phyloP scores from a whole-genome alignment of 129 eudicot genomes.

The Escallonia herrerae region DNA sequence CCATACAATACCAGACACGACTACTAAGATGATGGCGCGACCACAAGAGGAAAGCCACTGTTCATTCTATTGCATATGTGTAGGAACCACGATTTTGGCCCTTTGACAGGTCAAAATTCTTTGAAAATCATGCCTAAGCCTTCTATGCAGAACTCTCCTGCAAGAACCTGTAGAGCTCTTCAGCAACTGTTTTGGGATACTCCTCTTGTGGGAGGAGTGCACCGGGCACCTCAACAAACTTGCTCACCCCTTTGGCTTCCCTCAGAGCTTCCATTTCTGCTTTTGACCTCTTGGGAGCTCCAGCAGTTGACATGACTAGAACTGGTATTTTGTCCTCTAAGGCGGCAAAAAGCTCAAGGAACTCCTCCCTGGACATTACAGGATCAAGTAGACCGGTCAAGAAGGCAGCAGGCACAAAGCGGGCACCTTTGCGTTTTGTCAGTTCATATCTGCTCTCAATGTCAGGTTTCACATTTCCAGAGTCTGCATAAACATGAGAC shows the following conservation, averaged over 20 bases:
- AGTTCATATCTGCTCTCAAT: constrained; percentile 75
- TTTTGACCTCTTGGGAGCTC: constrained; percentile 91
- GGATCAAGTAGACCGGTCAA: constrained; percentile 92
- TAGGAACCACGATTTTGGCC: not conserved
- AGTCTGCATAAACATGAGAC: constrained; percentile 81
- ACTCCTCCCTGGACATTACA: constrained; percentile 75
- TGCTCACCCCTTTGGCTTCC: constrained; percentile 83
- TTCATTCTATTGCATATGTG: no score
- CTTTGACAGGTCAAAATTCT: constrained; percentile 1
- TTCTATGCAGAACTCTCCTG: constrained; percentile 30
- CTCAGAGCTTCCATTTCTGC: constrained; percentile 93
- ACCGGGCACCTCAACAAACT: constrained; percentile 83
- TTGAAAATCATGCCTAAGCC: constrained; percentile 5
- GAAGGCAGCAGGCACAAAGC: constrained; percentile 94
- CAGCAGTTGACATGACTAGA: constrained; percentile 58
- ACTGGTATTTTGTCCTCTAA: constrained; percentile 59
- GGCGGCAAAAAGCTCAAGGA: constrained; percentile 51
- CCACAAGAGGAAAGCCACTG: no score
- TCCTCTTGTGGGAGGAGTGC: constrained; percentile 97
- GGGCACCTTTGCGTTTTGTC: constrained; percentile 77
- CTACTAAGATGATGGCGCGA: no score
- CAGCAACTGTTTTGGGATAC: constrained; percentile 67
- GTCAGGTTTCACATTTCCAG: constrained; percentile 66
- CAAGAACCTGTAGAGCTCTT: constrained; percentile 71
- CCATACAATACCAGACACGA: no score